Percentiles rank a stretch among this genome's conserved stretches.
Evolutionary conservation across 2,329 filamentous ascomycete genomes (phyloP).

Genomic region (Ophidiomyces ophidiicola): DNA sequence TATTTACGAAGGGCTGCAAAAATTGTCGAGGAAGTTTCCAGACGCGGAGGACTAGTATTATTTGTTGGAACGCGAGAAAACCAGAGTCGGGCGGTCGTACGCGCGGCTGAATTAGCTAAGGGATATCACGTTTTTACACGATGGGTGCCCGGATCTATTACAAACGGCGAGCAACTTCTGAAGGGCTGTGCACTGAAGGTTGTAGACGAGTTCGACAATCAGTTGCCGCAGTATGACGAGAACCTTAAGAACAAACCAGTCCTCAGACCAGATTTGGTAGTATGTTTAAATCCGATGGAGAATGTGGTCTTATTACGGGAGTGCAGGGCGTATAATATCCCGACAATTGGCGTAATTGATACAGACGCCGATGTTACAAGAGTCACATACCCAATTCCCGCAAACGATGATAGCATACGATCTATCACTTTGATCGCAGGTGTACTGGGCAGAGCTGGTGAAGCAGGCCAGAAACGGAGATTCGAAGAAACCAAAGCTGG

Average conservation of each 20-base stretch:
- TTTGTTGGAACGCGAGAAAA: conserved; percentile 81
- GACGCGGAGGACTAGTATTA: conserved; percentile 69
- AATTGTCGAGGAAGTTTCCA: conserved; percentile 75
- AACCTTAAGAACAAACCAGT: conserved; percentile 45
- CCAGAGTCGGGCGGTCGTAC: conserved; percentile 68
- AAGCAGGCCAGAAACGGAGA: conserved; percentile 60
- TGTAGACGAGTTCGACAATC: conserved; percentile 61
- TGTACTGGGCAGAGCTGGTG: conserved; percentile 70
- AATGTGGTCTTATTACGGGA: conserved; percentile 86
- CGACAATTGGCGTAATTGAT: conserved; percentile 89
- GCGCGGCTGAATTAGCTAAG: conserved; percentile 62
- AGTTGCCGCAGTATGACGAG: conserved; percentile 44
- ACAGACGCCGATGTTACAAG: conserved; percentile 84
- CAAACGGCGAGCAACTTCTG: conserved; percentile 86
- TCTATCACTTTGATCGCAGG: conserved; percentile 71
- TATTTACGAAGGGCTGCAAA: conserved; percentile 88
- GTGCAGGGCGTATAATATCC: conserved; percentile 75
- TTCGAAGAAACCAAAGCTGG: conserved; percentile 51
- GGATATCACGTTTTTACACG: conserved; percentile 84
- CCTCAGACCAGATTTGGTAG: conserved; percentile 75
- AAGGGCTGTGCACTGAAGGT: conserved; percentile 56
- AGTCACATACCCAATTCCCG: conserved; percentile 93
- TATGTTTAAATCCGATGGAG: conserved; percentile 85
- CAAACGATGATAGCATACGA: conserved; percentile 91
- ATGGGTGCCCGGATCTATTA: conserved; percentile 85